Base-by-base conservation (phyloP, 177 flowering plant genomes). In the Telopea speciosissima region DNA sequence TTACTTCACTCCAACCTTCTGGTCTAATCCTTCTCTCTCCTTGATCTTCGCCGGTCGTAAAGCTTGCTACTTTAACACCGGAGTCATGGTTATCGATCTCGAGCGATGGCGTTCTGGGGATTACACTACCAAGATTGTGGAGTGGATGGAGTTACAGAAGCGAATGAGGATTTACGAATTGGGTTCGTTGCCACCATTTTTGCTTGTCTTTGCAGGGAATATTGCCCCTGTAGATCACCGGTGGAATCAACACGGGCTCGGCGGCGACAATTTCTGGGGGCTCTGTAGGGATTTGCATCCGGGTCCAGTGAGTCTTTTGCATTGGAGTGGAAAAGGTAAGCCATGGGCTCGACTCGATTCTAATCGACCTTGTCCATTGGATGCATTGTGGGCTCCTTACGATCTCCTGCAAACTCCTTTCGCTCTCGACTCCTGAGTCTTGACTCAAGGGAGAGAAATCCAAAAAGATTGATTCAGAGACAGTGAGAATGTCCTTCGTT, bases 61-160 rank as follows among this genome's bases (percentile, higher is more conserved):
- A 21, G 79, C 95, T 1, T 91, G 97, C 45, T 91, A 91, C 74
- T 91, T 91, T 76, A 91, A 91, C 83, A 91, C 97, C 1, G 97
- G 97, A 1, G 97, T 94, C 10, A 94, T 94, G 99, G 97, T 94
- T 23, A 89, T 94, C 72, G 93, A 94, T 66, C 85, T 92, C 5
- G 84, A 80, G 6, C 77, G 96, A 25, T 94, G 99, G 99, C 71
- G 99, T 8, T 79, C 19, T 0, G 96, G 97, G 0, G 87, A 82
- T 3, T 92, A 87, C 76, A 94, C 97, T 14, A 73, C 76, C 0
- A 81, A 79, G 81, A 92, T 94, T 8, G 97, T 86, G 70, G 99
- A 92, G 33, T 94, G 99, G 97, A 94, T 94, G 99, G 97, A 88
- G 81, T 75, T 94, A 7, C 99, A 94, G 82, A 94, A 94, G 82